Evolutionary conservation across 208 protist species (phyloP).

Genomic region (Acanthamoeba sp.): DNA sequence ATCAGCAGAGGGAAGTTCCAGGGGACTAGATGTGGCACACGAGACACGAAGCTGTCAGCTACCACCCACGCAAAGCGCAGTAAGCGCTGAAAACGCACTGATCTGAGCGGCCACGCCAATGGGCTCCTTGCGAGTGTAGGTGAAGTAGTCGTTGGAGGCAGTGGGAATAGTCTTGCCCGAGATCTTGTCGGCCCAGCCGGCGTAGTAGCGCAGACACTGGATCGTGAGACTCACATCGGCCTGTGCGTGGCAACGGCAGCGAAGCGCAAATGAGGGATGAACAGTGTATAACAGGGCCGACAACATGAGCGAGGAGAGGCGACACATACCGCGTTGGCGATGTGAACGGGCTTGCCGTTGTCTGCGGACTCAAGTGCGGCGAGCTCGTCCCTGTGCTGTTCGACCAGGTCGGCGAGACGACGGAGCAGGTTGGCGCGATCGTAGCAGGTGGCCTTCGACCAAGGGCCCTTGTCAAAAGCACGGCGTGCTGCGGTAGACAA

Average conservation of each 20-base stretch:
- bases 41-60: not conserved
- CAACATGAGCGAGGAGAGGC: not conserved
- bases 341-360: conserved; percentile 93
- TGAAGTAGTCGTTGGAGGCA: conserved; percentile 84
- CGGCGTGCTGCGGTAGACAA: conserved; percentile 88
- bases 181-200: conserved; percentile 94
- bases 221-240: conserved; percentile 89
- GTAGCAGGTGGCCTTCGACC: conserved; percentile 75
- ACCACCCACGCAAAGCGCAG: not conserved
- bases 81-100: not conserved
- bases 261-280: not conserved
- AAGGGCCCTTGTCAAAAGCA: conserved; percentile 86
- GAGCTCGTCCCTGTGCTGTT: conserved; percentile 89
- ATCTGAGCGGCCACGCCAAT: conserved; percentile 92
- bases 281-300: not conserved
- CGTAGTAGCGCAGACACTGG: conserved; percentile 92
- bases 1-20: conserved; percentile 95
- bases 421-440: conserved; percentile 83
- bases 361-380: conserved; percentile 92
- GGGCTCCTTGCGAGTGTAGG: conserved; percentile 90
- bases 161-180: conserved; percentile 90
- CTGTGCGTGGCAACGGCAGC: too few relatives aligned
- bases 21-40: conserved; percentile 78
- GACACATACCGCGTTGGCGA: conserved; percentile 79
- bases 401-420: conserved; percentile 90